Conservation (phyloP, 2,329 filamentous ascomycete species). For the Orbilia javanica region DNA sequence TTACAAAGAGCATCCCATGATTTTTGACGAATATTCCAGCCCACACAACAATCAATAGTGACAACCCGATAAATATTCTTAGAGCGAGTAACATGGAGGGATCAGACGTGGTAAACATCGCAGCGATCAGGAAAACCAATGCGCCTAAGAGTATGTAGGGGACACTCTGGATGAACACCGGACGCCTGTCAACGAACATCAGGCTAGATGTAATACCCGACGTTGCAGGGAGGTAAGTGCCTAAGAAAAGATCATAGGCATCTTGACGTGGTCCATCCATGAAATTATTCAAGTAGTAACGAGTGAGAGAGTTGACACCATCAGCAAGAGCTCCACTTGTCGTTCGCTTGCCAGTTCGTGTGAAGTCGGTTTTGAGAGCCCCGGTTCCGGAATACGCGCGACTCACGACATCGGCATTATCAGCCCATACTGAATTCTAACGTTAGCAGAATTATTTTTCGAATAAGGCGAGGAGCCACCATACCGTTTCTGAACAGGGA, state of each 20-base stretch:
- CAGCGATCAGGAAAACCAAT: conserved; percentile 59
- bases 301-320: conserved; percentile 84
- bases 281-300: conserved; percentile 96
- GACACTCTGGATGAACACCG: conserved; percentile 89
- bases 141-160: conserved; percentile 79
- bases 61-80: conserved; percentile 84
- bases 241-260: conserved; percentile 93
- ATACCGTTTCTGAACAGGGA: conserved; percentile 84
- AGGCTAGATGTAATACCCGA: conserved; percentile 78
- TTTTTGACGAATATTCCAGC: conserved; percentile 80
- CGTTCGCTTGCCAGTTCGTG: conserved; percentile 89
- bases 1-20: conserved; percentile 94
- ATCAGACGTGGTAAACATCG: conserved; percentile 60
- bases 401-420: conserved; percentile 96
- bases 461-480: not conserved
- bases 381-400: conserved; percentile 94
- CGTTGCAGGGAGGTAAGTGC: conserved; percentile 81
- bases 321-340: conserved; percentile 87
- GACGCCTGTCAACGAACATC: conserved; percentile 86
- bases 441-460: conserved; percentile 27
- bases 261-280: conserved; percentile 93
- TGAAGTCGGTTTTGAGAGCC: conserved; percentile 97
- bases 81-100: conserved; percentile 80
- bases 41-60: conserved; percentile 78
- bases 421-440: conserved; percentile 79